Conservation (phyloP, 139 green algal species). For the Bryopsis sp. region DNA sequence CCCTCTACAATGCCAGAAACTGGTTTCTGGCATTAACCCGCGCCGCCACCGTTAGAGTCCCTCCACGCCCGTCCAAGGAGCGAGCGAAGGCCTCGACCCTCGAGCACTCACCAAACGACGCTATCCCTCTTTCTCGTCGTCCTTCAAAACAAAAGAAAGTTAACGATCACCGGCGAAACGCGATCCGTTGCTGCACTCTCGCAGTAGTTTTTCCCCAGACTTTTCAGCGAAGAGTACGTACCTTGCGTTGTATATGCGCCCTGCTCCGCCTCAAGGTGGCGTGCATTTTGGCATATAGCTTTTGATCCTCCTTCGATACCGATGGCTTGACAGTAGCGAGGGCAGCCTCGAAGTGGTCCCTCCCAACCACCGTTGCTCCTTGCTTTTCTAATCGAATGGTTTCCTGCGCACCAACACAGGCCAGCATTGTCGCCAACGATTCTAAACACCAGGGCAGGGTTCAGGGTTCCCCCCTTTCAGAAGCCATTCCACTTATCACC, state of each 20-base stretch:
- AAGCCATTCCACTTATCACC: neutral
- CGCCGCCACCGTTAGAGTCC: no score
- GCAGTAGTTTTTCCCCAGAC: neutral
- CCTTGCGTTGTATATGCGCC: neutral
- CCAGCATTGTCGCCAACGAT: neutral
- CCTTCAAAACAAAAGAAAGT: neutral
- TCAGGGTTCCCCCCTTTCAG: neutral
- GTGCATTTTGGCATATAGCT: neutral
- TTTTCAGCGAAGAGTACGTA: neutral
- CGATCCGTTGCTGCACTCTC: neutral
- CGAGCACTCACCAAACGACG: neutral
- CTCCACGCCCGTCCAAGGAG: no score
- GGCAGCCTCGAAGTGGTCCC: constrained; percentile 1
- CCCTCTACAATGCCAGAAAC: no score
- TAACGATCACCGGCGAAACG: neutral
- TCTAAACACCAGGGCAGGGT: no score
- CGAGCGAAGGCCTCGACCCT: neutral
- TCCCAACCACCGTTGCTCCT: no score
- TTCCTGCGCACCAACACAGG: neutral
- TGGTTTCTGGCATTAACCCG: no score
- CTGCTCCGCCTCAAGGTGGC: neutral
- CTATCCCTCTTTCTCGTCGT: neutral
- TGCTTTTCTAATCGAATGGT: neutral
- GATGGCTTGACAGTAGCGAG: constrained; percentile 1
- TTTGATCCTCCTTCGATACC: neutral